phyloP scores from a whole-genome alignment of 257 asterid species.

The Linaria vulgaris region DNA sequence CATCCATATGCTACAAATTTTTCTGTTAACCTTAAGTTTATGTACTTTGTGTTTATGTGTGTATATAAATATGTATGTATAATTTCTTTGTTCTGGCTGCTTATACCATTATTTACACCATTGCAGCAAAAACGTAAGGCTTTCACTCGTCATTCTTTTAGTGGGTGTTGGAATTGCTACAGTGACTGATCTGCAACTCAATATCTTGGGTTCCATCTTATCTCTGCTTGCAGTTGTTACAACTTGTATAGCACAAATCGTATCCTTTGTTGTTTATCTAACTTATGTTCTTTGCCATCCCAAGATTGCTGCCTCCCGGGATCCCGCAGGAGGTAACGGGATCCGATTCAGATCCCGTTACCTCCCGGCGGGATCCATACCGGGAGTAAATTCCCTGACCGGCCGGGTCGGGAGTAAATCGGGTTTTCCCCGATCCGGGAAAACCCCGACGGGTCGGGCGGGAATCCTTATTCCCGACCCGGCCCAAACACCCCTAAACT shows the following conservation, averaged over 20 bases:
- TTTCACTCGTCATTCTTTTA: conserved; percentile 69
- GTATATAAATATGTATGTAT: not conserved
- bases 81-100: not conserved
- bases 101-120: conserved; percentile 29
- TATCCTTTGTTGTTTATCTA: conserved; percentile 47
- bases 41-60: not conserved
- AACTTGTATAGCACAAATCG: conserved; percentile 88
- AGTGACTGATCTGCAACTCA: conserved; percentile 92
- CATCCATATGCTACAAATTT: not conserved
- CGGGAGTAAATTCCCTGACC: too few species aligned
- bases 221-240: conserved; percentile 81
- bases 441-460: too few species aligned
- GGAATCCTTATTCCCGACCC: too few species aligned
- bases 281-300: conserved; percentile 2
- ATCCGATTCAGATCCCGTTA: too few species aligned
- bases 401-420: too few species aligned
- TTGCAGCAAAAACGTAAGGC: conserved; percentile 76
- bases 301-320: too few species aligned
- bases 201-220: conserved; percentile 68
- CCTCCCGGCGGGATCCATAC: too few species aligned
- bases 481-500: too few species aligned
- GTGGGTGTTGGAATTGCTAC: conserved; percentile 97
- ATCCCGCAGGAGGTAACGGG: too few species aligned
- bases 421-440: too few species aligned
- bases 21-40: not conserved